A percentile compares a stretch with the other conserved stretches of the same genome.
Evolutionary conservation across 163 green algal genomes (phyloP).

Genomic region (Volvox carteri): DNA sequence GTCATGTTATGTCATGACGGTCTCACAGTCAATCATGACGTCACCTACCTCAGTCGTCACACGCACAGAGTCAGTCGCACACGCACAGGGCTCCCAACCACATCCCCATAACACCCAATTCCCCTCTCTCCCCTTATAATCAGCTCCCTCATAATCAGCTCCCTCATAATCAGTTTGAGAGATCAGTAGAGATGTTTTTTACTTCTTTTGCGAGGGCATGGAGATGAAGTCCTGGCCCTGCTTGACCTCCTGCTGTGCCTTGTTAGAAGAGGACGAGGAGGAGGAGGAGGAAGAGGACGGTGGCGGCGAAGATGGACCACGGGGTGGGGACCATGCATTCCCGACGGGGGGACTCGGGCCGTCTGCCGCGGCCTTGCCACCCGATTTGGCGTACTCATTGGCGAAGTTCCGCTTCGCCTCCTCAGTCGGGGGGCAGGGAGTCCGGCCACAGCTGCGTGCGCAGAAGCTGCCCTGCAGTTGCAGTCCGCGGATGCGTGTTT

Average conservation of each 20-base stretch:
- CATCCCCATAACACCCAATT: too few relatives aligned
- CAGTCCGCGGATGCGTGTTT: not conserved
- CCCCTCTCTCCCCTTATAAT: too few relatives aligned
- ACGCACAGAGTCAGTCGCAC: too few relatives aligned
- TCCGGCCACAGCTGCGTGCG: constrained; percentile 8
- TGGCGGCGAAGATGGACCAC: not conserved
- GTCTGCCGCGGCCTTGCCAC: not conserved
- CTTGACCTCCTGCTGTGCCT: not conserved
- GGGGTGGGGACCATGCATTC: too few relatives aligned
- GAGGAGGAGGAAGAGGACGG: not conserved
- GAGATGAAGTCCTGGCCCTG: constrained; percentile 40
- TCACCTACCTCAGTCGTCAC: too few relatives aligned
- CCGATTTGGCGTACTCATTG: not conserved
- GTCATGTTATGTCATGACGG: too few relatives aligned
- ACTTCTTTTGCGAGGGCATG: constrained; percentile 28
- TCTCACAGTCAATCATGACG: too few relatives aligned
- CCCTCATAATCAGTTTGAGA: too few relatives aligned
- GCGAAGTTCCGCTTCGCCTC: not conserved
- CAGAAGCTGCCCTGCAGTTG: constrained; percentile 29
- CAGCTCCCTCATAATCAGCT: too few relatives aligned
- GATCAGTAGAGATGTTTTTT: too few relatives aligned
- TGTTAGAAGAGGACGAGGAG: not conserved
- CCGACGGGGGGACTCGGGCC: too few relatives aligned
- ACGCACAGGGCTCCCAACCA: too few relatives aligned
- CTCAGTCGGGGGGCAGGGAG: constrained; percentile 34